Base-by-base conservation (phyloP, 345 rosid genomes). In the Noccaea caerulescens region DNA sequence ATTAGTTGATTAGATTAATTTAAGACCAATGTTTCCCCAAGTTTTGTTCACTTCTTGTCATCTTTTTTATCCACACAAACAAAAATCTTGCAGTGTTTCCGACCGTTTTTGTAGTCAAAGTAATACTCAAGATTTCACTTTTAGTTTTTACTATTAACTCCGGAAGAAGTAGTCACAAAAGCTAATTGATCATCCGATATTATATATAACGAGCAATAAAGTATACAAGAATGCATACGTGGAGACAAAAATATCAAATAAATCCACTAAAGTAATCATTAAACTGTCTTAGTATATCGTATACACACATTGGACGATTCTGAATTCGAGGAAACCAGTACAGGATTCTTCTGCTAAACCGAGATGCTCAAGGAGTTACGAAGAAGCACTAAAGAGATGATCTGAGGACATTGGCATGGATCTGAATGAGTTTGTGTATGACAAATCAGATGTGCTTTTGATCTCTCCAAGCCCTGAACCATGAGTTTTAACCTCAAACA, bases 361-460 rank as follows among this genome's bases (percentile, higher is more conserved):
- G 14, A 58, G 18, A 39, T 38, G 53, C 13, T 79, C 71, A 59
- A 51, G 80, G 88, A 82, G 66, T 67, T 81, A 27, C 79, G 13
- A 83, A 81, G 71, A 78, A 76, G 14, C 83, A 80, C 51, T 80
- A 73, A 50, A 81, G 84, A 5, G 58, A 72, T 3, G 83, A 80
- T 18, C 77, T 39, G 51, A 58, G 75, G 36, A 77, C 68, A 4
- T 76, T 73, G 59, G 73, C 79, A 0, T 75, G 18, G 84, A 82
- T 69, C 45, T 79, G 45, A 78, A 82, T 38, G 87, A 84, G 84
- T 81, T 80, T 65, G 80, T 62, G 82, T 58, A 67, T 81, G 79
- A 81, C 91, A 1, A 62, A 80, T 32, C 83, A 80, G 49, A 85
- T 82, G 87, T 46, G 41, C 56, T 14, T 33, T 46, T 64, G 8